Conservation (phyloP, 23 red algal species). For the Gracilaria caudata region DNA sequence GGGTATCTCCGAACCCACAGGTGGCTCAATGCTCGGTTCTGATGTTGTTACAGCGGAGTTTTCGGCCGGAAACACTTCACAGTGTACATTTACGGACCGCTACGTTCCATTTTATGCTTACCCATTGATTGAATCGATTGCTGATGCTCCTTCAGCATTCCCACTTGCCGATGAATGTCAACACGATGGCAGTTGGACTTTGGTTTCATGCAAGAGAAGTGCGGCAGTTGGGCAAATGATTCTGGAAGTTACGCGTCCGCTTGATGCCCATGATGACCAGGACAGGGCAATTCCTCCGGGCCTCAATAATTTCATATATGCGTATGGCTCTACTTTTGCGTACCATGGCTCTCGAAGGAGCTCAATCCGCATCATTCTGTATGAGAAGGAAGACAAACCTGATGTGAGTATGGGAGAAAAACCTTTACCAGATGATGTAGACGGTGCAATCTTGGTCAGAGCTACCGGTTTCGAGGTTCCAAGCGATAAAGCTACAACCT, state of each 20-base stretch:
- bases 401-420: neutral
- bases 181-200: constrained; percentile 39
- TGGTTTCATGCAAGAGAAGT: constrained; percentile 40
- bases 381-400: neutral
- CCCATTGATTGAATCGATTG: constrained; percentile 21
- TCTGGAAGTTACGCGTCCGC: constrained; percentile 33
- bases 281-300: constrained; percentile 43
- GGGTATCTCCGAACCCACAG: constrained; percentile 47
- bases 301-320: constrained; percentile 39
- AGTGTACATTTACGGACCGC: constrained; percentile 47
- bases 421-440: constrained; percentile 46
- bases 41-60: constrained; percentile 75
- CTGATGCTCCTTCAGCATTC: constrained; percentile 36
- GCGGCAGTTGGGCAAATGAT: constrained; percentile 9
- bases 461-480: constrained; percentile 45
- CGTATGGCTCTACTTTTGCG: constrained; percentile 31
- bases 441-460: constrained; percentile 13
- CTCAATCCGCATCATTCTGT: constrained; percentile 16
- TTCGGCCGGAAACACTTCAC: neutral
- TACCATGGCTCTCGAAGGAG: constrained; percentile 26
- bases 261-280: constrained; percentile 55
- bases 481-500: constrained; percentile 40
- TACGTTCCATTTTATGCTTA: constrained; percentile 64
- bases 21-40: constrained; percentile 62
- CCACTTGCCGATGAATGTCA: constrained; percentile 60